Base-by-base conservation (phyloP, 805 yeast genomes). In the Clavispora santaluciae region DNA sequence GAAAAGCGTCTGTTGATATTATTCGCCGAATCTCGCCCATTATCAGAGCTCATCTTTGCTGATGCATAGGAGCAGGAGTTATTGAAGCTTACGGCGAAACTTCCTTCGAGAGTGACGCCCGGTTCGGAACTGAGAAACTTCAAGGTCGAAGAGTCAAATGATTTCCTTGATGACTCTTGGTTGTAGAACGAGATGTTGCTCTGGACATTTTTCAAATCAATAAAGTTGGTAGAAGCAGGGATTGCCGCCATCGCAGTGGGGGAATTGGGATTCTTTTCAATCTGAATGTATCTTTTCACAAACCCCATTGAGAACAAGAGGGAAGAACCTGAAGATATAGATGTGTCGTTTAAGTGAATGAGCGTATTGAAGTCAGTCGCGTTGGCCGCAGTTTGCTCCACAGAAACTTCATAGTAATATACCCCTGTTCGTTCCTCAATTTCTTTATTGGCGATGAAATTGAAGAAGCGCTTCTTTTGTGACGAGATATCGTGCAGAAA, bases 41-140 rank as follows among this genome's bases (percentile, higher is more conserved):
- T 36, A 5, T 60, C 54, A 33, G 66, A 70, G 3, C 54, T 46
- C 5, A 47, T 49, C 41, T 64, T 67, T 35, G 56, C 48, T 8
- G 75, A 63, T 37, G 68, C 69, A 43, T 66, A 58, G 22, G 70
- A 69, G 16, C 57, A 48, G 51, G 63, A 61, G 44, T 66, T 70
- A 35, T 66, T 67, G 48, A 66, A 68, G 49, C 60, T 64, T 17
- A 69, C 58, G 1, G 71, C 73, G 48, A 59, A 64, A 41, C 72
- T 66, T 3, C 73, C 73, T 33, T 55, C 61, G 35, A 69, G 49
- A n/a, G 47, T 28, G 13, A 64, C 68, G 1, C 74, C 74, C 2
- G 73, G 73, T 42, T 59, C 66, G 3, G 55, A 46, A 21, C 57
- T 53, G 22, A 68, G 46, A 22, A 63, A 54, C 5, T 51, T 41